phyloP scores from a whole-genome alignment of 2,329 filamentous ascomycete species.

The Macrophomina tecta region DNA sequence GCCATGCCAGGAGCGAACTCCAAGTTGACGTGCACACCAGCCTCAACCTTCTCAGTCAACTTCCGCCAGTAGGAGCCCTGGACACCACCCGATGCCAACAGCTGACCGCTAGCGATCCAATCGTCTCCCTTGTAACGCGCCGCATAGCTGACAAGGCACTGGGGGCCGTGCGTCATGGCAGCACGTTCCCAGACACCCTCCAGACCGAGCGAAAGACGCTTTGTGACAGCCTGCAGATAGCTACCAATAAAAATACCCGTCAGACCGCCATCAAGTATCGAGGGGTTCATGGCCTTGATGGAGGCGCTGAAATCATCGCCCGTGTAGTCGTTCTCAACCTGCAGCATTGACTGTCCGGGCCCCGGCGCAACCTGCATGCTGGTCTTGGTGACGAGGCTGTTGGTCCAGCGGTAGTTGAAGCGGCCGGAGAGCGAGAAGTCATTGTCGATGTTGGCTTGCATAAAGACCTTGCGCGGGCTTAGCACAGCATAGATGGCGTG shows the following conservation, averaged over 20 bases:
- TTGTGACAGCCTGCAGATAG: constrained; percentile 93
- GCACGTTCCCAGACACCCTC: constrained; percentile 94
- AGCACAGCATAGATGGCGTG: constrained; percentile 30
- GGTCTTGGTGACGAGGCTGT: constrained; percentile 81
- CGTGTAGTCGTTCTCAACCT: constrained; percentile 94
- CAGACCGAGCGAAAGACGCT: constrained; percentile 82
- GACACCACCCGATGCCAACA: constrained; percentile 85
- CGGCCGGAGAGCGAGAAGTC: constrained; percentile 85
- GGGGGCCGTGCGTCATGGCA: constrained; percentile 83
- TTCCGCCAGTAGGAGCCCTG: constrained; percentile 93
- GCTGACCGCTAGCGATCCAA: constrained; percentile 90
- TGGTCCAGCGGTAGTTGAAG: constrained; percentile 91
- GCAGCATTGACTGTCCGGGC: constrained; percentile 82
- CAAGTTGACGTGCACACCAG: constrained; percentile 91
- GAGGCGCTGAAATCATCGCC: constrained; percentile 92
- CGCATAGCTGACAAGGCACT: constrained; percentile 87
- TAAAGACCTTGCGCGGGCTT: constrained; percentile 72
- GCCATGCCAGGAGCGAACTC: constrained; percentile 70
- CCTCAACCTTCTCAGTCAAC: constrained; percentile 93
- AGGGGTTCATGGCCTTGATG: constrained; percentile 95
- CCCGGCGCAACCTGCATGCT: constrained; percentile 83
- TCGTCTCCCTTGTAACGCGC: constrained; percentile 89
- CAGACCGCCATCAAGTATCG: constrained; percentile 84
- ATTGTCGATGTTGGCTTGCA: constrained; percentile 95
- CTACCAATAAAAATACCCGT: constrained; percentile 96